Conservation (phyloP, 2,329 filamentous ascomycete genomes). For the Ophiostoma piceae region DNA sequence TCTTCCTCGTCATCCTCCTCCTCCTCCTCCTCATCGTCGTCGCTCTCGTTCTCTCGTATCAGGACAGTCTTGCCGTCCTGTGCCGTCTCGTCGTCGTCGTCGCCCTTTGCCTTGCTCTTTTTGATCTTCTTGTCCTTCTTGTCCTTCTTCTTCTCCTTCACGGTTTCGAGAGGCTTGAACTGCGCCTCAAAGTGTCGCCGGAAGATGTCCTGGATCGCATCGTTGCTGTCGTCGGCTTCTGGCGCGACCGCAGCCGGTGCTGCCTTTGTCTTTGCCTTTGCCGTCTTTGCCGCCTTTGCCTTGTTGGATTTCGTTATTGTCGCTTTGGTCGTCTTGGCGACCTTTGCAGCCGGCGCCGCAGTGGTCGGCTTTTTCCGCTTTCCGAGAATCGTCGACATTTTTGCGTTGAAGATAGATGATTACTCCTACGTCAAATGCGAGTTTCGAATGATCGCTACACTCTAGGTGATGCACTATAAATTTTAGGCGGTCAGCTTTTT, state of each 20-base stretch:
- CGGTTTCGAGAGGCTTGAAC: slow-evolving; percentile 62
- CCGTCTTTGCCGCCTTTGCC: slow-evolving; percentile 41
- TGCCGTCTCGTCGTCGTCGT: slow-evolving; percentile 35
- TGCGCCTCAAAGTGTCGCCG: slow-evolving; percentile 80
- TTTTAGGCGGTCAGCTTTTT: slow-evolving; percentile 19
- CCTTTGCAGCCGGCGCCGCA: slow-evolving; percentile 44
- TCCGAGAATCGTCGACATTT: slow-evolving; percentile 44
- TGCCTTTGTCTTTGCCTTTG: slow-evolving; percentile 7
- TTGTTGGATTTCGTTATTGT: slow-evolving; percentile 18
- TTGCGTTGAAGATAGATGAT: neutral
- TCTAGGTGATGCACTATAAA: slow-evolving; percentile 6
- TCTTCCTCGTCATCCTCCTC: slow-evolving; percentile 30
- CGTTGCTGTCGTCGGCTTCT: slow-evolving; percentile 30
- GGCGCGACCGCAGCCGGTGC: neutral
- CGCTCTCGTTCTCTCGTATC: slow-evolving; percentile 13
- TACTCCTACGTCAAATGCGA: no score
- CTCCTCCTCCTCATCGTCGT: slow-evolving; percentile 36
- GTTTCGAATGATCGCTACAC: neutral
- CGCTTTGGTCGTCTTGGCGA: slow-evolving; percentile 28
- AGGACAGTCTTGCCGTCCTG: slow-evolving; percentile 18
- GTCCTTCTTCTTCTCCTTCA: neutral
- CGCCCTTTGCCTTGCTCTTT: slow-evolving; percentile 34
- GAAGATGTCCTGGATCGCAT: slow-evolving; percentile 68
- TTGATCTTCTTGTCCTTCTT: slow-evolving; percentile 32
- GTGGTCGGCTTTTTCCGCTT: slow-evolving; percentile 42